Percentiles rank a stretch among this genome's conserved stretches.
Conservation (phyloP, 2,329 filamentous ascomycete species). For the Sphaceloma murrayae region DNA sequence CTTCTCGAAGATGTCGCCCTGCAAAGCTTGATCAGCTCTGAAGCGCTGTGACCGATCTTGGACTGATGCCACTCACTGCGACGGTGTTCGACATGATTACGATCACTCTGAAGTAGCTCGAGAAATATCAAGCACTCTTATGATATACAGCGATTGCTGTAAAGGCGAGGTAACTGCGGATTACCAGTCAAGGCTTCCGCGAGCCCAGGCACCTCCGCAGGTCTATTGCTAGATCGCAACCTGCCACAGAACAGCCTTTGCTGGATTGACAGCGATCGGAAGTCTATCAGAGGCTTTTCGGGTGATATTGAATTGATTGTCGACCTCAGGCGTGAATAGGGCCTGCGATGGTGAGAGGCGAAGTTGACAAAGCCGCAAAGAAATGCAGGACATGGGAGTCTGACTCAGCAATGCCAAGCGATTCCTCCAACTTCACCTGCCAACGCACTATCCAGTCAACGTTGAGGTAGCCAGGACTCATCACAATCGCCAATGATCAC, state of each 20-base stretch:
- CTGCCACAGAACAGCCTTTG: not conserved
- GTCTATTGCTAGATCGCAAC: too few species aligned
- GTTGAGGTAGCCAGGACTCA: too few species aligned
- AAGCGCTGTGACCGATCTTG: too few species aligned
- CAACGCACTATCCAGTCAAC: not conserved
- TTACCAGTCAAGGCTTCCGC: constrained; percentile 14
- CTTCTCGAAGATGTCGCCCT: constrained; percentile 77
- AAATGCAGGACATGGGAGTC: not conserved
- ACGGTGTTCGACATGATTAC: constrained; percentile 20
- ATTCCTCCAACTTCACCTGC: not conserved
- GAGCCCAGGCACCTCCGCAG: not conserved
- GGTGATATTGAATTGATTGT: not conserved
- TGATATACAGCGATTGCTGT: not conserved
- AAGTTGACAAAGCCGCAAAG: constrained; percentile 12
- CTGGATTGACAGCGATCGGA: not conserved
- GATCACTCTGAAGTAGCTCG: not conserved
- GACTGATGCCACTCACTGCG: constrained; percentile 17
- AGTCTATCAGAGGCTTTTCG: not conserved
- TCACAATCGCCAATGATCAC: too few species aligned
- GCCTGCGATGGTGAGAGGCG: constrained; percentile 4
- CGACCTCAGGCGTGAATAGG: not conserved
- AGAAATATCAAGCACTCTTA: not conserved
- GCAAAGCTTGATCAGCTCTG: too few species aligned
- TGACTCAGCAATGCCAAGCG: constrained; percentile 1
- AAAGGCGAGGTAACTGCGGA: not conserved